Base-by-base conservation (phyloP, 768 basidiomycete species). In the Cubamyces sp. region DNA sequence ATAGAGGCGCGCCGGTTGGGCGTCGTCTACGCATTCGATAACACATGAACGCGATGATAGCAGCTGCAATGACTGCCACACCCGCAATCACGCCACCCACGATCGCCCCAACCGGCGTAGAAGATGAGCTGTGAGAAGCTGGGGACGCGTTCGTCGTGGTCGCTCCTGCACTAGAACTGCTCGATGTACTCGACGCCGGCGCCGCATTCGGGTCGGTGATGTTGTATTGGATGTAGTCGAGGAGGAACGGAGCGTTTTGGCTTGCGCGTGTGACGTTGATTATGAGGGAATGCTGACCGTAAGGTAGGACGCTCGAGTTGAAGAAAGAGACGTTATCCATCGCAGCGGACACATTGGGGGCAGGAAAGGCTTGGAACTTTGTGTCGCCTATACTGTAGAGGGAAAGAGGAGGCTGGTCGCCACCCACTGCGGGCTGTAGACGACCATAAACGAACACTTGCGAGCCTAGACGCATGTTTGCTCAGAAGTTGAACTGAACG, bases 51-150 rank as follows among this genome's bases (percentile, higher is more conserved):
- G 58, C 30, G 23, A 64, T 51, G 25, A 65, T 14, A 1, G 60
- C 48, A 11, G 49, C 51, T 2, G 53, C 43, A 14, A 65, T 18
- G 15, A 57, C 48, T 5, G 45, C 64, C 0, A 64, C 46, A 1
- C 66, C 68, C 15, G 64, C 68, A 12, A 69, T 47, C 8, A 65
- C 68, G 4, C 66, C 66, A 2, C 66, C 68, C 0, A 60, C 66
- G 16, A 69, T 66, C 3, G 68, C 49, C 11, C 68, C 68, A 3
- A 49, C 52, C 11, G 59, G 59, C 9, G 61, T 54, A 2, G 57
- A 49, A 0, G 60, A 61, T 3, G 59, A 43, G n/a, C 8, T 15
- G 11, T n/a, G 18, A n/a, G 23, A 18, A 11, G 34, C 23, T 5
- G 50, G 12, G 18, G 18, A 11, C n/a, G 45, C 51, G 12, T 12